Conservation (phyloP, 495 filamentous ascomycete species). For the Glarea lozoyensis region DNA sequence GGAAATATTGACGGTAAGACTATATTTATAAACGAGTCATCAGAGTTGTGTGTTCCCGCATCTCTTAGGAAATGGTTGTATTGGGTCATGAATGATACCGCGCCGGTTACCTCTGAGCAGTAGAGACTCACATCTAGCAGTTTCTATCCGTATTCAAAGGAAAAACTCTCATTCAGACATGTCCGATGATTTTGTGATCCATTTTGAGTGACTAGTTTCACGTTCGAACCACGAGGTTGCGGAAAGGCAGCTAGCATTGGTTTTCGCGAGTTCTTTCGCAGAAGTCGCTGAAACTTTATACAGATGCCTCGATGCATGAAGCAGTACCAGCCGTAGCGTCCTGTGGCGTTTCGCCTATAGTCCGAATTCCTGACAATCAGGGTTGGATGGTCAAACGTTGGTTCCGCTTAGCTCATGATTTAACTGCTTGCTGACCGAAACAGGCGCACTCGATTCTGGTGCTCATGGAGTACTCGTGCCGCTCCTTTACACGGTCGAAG, state of each 20-base stretch:
- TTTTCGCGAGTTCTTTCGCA: too few relatives aligned
- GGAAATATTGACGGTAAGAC: conserved; percentile 64
- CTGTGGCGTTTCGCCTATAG: conserved; percentile 57
- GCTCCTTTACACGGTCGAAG: conserved; percentile 53
- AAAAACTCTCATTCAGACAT: too few relatives aligned
- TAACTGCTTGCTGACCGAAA: conserved; percentile 5
- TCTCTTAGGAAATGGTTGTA: too few relatives aligned
- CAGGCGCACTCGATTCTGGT: conserved; percentile 58
- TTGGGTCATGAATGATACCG: too few relatives aligned
- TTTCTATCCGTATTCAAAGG: too few relatives aligned
- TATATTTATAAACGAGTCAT: not conserved
- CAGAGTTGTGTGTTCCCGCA: too few relatives aligned
- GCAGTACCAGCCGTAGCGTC: conserved; percentile 64
- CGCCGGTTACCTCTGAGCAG: too few relatives aligned
- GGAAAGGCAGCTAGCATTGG: too few relatives aligned
- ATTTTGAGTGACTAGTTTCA: too few relatives aligned
- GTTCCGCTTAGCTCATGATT: conserved; percentile 16
- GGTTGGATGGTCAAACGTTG: conserved; percentile 64
- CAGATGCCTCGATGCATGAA: conserved; percentile 75
- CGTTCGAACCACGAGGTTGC: too few relatives aligned
- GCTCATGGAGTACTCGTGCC: conserved; percentile 63
- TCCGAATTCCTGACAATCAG: conserved; percentile 57
- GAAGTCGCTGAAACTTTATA: conserved; percentile 15
- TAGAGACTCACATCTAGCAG: too few relatives aligned
- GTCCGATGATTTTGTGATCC: too few relatives aligned